Base-by-base conservation (phyloP, 305 asterid genomes). In the Fraxinus baroniana region DNA sequence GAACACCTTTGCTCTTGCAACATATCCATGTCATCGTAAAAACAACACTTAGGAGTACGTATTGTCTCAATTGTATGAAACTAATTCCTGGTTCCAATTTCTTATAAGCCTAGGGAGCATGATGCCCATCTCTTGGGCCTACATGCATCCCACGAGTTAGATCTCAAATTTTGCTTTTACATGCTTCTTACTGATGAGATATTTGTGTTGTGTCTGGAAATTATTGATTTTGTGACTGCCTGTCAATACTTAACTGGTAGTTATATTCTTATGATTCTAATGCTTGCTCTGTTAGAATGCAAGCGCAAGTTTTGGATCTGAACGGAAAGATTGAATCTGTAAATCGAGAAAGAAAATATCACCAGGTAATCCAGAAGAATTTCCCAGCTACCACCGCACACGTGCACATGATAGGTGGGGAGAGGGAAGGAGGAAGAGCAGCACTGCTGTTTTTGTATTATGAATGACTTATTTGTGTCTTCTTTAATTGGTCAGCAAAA, bases 301-400 rank as follows among this genome's bases (percentile, higher is more conserved):
- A 96, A 89, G 83, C 94, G 74, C 97, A 93, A 87, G 97, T 89
- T 78, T 83, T 85, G 85, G 92, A 92, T 80, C 88, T 96, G 82
- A 91, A 90, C 83, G 93, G 86, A 78, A 87, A 87, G 82, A 93
- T 94, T 18, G 98, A 96, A 87, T 86, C 92, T 32, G 98, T 93
- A 74, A 96, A 96, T 80, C 93, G 98, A 79, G 98, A 96, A 83
- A 93, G 99, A 90, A 96, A 94, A 79, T 96, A 94, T 92, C 98
- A 92, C 87, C 99, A 96, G 98, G 99, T 96, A 84, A 84, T n/a
- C 79, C 30, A 73, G 52, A 81, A 36, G 49, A 78, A 57, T 30
- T 46, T 35, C 18, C 46, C 18, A 22, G n/a, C 36, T 36, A 8
- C 35, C 36, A 22, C 73, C 0, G 12, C 32, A 18, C 36, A 66